Percentiles rank a stretch among this genome's conserved stretches.
Conservation (phyloP, 306 rosid genomes). For the Cicer arietinum region DNA sequence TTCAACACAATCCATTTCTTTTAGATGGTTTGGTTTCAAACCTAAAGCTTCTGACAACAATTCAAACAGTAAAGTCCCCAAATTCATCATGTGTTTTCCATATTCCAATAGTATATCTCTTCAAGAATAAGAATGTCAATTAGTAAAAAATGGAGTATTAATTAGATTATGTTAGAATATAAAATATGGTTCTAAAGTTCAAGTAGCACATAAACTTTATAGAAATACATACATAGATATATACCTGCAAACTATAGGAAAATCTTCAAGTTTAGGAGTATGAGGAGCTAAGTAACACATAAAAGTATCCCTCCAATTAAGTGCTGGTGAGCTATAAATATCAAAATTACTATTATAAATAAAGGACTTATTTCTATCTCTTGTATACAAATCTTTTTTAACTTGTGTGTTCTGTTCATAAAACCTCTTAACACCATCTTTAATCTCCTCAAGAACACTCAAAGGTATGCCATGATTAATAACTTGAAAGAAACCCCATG, state of each 20-base stretch:
- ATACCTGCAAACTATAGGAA: conserved; percentile 50
- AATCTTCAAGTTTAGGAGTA: conserved; percentile 37
- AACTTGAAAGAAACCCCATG: conserved; percentile 54
- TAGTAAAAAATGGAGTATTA: neutral
- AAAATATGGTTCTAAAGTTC: neutral
- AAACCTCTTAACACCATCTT: conserved; percentile 45
- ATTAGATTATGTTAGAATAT: neutral
- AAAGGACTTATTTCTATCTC: conserved; percentile 26
- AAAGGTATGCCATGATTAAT: conserved; percentile 47
- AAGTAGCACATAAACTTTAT: neutral
- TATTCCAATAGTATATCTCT: conserved; percentile 50
- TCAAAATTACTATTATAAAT: conserved; percentile 50
- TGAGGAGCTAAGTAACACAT: conserved; percentile 39
- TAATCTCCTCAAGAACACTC: conserved; percentile 50
- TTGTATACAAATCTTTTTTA: conserved; percentile 27
- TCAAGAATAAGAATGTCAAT: neutral
- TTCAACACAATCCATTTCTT: conserved; percentile 40
- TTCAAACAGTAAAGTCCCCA: conserved; percentile 35
- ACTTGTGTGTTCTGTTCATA: conserved; percentile 33
- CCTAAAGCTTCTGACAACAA: conserved; percentile 49
- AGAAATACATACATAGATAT: neutral
- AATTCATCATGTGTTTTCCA: conserved; percentile 38
- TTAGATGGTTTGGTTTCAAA: conserved; percentile 36
- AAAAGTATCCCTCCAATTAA: conserved; percentile 50
- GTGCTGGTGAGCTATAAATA: conserved; percentile 47